A percentile compares a stretch with the other conserved stretches of the same genome.
These are phyloP conservation scores for Pterocarpus santalinus DNA, from an alignment of 306 rosid genomes.

Conservation along the genomic window DNA sequence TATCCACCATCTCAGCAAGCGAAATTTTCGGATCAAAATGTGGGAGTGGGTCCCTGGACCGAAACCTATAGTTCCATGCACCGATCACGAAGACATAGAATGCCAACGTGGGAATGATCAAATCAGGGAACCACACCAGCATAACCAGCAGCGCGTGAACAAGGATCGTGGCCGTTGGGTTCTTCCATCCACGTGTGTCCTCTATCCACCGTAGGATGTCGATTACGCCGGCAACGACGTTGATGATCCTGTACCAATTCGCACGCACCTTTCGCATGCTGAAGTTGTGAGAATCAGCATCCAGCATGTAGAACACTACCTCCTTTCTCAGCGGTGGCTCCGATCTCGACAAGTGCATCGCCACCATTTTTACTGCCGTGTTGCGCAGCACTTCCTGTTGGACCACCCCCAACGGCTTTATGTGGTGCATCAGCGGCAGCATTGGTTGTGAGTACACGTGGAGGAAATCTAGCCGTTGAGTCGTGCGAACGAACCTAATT, in stretches of 20 bases:
- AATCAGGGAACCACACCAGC: constrained; percentile 91
- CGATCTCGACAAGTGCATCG: constrained; percentile 68
- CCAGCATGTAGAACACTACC: constrained; percentile 73
- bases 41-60: constrained; percentile 57
- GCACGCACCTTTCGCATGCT: constrained; percentile 85
- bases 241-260: constrained; percentile 75
- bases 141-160: constrained; percentile 72
- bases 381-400: constrained; percentile 77
- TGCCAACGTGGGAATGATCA: constrained; percentile 67
- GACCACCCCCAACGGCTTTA: constrained; percentile 70
- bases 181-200: constrained; percentile 87
- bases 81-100: constrained; percentile 76
- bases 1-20: constrained; percentile 60
- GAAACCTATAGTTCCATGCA: constrained; percentile 80
- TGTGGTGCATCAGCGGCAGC: constrained; percentile 88
- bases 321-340: constrained; percentile 85
- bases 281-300: constrained; percentile 74
- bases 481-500: constrained; percentile 58
- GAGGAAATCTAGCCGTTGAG: constrained; percentile 71
- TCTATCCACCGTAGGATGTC: constrained; percentile 75
- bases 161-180: constrained; percentile 72
- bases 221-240: constrained; percentile 60
- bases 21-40: constrained; percentile 78
- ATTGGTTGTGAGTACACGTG: constrained; percentile 78
- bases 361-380: constrained; percentile 70